Evolutionary conservation across 768 basidiomycete species (phyloP).

Genomic region (Cantharellus cinnabarinus): DNA sequence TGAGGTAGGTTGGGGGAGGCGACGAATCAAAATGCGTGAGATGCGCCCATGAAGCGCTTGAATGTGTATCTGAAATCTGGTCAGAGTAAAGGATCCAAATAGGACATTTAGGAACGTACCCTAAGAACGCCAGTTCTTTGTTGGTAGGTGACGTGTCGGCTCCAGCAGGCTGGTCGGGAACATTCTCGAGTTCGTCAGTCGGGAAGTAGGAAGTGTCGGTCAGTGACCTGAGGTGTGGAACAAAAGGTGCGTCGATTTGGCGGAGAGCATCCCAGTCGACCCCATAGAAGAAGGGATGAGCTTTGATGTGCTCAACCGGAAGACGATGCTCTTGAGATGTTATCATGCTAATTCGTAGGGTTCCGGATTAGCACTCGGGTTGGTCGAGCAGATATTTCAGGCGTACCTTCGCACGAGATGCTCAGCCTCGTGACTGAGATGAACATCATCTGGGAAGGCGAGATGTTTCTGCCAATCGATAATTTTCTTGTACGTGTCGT

Average conservation of each 20-base stretch:
- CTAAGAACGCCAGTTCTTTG: constrained; percentile 38
- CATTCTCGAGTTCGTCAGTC: constrained; percentile 79
- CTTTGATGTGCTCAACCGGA: constrained; percentile 70
- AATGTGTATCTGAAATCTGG: constrained; percentile 5
- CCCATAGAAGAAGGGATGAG: constrained; percentile 84
- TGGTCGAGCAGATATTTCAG: too few relatives aligned
- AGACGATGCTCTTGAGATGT: constrained; percentile 65
- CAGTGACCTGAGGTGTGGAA: constrained; percentile 83
- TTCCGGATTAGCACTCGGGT: too few relatives aligned
- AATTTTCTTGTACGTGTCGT: constrained; percentile 96
- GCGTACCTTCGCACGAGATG: constrained; percentile 48
- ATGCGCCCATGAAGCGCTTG: constrained; percentile 7
- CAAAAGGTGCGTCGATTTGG: constrained; percentile 82
- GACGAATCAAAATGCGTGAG: constrained; percentile 1
- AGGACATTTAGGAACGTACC: constrained; percentile 17
- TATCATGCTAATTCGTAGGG: constrained; percentile 29
- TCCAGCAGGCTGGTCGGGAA: constrained; percentile 22
- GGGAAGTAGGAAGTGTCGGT: constrained; percentile 99
- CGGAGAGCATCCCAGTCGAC: constrained; percentile 85
- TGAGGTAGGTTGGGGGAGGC: neutral
- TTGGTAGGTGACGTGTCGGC: constrained; percentile 21
- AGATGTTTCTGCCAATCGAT: constrained; percentile 83
- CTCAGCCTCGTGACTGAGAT: constrained; percentile 78
- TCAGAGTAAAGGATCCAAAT: neutral
- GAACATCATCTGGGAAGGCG: constrained; percentile 82